Conservation (phyloP, 371 early-diverging fungal genomes). For the Apophysomyces variabilis region DNA sequence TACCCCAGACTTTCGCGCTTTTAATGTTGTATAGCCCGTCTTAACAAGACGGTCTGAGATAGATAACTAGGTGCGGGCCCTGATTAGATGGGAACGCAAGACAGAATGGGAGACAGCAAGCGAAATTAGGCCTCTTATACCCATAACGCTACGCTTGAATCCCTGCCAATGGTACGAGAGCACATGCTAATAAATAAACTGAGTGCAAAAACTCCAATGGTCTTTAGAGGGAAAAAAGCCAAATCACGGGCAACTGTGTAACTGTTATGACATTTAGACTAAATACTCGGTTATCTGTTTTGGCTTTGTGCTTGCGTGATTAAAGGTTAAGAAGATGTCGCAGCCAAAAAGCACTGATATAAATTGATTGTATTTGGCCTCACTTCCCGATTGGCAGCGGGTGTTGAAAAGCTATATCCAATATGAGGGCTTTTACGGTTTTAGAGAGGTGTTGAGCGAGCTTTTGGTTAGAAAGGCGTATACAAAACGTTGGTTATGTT, state of each 20-base stretch:
- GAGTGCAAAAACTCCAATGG: neutral
- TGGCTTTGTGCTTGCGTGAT: neutral
- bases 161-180: neutral
- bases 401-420: neutral
- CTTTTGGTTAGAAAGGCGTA: too few relatives aligned
- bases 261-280: conserved; percentile 1
- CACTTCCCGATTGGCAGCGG: conserved; percentile 7
- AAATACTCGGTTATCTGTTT: neutral
- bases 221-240: neutral
- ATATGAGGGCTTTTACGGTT: too few relatives aligned
- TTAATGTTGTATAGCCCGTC: neutral
- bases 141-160: neutral
- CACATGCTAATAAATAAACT: neutral
- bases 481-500: too few relatives aligned
- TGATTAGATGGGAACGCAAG: too few relatives aligned
- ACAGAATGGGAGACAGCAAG: too few relatives aligned
- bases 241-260: neutral
- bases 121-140: neutral
- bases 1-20: neutral
- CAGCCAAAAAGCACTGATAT: neutral
- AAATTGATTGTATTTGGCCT: neutral
- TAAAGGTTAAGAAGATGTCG: neutral
- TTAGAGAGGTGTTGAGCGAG: too few relatives aligned
- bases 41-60: too few relatives aligned
- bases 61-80: too few relatives aligned